Evolutionary conservation across 140 eudicot genomes (phyloP).

Genomic region (Bidens hawaiensis): DNA sequence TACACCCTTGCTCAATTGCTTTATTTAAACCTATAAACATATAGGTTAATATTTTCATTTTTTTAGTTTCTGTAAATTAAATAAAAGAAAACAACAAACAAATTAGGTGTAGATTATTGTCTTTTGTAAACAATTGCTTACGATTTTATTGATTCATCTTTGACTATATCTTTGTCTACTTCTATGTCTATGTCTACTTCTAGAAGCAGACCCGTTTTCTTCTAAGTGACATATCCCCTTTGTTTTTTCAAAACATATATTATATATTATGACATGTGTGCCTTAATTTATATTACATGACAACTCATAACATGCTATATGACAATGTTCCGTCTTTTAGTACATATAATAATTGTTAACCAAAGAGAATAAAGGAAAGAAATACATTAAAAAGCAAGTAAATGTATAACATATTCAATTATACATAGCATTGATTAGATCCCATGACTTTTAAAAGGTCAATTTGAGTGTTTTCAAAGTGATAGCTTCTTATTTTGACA

Average conservation of each 20-base stretch:
- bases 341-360: not conserved
- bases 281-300: not conserved
- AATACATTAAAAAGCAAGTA: not conserved
- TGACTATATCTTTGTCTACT: too few relatives aligned
- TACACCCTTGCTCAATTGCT: too few relatives aligned
- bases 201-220: slow-evolving; percentile 20
- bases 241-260: not conserved
- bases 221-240: not conserved
- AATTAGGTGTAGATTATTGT: slow-evolving; percentile 13
- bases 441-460: not conserved
- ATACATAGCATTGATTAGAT: not conserved
- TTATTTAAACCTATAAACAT: not conserved
- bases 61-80: not conserved
- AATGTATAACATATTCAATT: not conserved
- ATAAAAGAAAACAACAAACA: not conserved
- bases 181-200: slow-evolving; percentile 22
- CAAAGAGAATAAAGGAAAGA: not conserved
- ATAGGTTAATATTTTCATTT: not conserved
- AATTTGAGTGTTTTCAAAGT: not conserved
- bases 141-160: slow-evolving; percentile 2
- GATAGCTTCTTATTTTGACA: not conserved
- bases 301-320: not conserved
- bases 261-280: slow-evolving; percentile 11
- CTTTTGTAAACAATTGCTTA: slow-evolving; percentile 7
- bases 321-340: not conserved